Conservation (phyloP, 495 filamentous ascomycete genomes). For the Penicillium lagena region DNA sequence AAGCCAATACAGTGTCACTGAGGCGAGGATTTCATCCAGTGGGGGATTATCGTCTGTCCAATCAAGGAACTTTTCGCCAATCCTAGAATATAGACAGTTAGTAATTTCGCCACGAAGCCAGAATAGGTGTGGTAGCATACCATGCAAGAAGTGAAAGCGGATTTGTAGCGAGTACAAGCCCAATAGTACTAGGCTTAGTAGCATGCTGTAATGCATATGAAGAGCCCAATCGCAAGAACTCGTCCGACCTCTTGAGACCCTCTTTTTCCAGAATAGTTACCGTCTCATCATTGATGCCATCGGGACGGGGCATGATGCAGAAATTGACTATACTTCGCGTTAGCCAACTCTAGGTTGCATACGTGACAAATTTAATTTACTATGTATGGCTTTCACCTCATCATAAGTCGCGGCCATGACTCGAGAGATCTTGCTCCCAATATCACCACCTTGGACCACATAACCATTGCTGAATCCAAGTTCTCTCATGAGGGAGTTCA, state of each 20-base stretch:
- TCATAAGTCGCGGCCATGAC: conserved; percentile 31
- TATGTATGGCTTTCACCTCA: conserved; percentile 41
- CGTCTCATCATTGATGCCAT: conserved; percentile 43
- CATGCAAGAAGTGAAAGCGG: conserved; percentile 61
- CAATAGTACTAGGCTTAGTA: conserved; percentile 54
- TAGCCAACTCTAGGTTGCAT: neutral
- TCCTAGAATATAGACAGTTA: conserved; percentile 29
- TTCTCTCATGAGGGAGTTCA: conserved; percentile 53
- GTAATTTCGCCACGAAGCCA: neutral
- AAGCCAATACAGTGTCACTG: conserved; percentile 60
- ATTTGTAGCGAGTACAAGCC: conserved; percentile 46
- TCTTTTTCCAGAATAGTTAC: conserved; percentile 28
- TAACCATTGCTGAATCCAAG: conserved; percentile 56
- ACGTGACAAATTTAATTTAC: too few relatives aligned
- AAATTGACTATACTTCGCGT: conserved; percentile 20
- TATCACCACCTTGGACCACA: conserved; percentile 62
- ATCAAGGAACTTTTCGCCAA: conserved; percentile 61
- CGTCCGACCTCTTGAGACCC: conserved; percentile 19
- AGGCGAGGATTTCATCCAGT: conserved; percentile 49
- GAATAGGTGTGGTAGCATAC: conserved; percentile 25
- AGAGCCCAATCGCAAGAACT: conserved; percentile 33
- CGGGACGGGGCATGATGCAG: conserved; percentile 49
- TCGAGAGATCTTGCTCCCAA: conserved; percentile 48
- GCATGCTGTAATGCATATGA: conserved; percentile 54
- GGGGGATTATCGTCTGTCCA: conserved; percentile 52